Base-by-base conservation (phyloP, 345 rosid species). In the Sonneratia alba region DNA sequence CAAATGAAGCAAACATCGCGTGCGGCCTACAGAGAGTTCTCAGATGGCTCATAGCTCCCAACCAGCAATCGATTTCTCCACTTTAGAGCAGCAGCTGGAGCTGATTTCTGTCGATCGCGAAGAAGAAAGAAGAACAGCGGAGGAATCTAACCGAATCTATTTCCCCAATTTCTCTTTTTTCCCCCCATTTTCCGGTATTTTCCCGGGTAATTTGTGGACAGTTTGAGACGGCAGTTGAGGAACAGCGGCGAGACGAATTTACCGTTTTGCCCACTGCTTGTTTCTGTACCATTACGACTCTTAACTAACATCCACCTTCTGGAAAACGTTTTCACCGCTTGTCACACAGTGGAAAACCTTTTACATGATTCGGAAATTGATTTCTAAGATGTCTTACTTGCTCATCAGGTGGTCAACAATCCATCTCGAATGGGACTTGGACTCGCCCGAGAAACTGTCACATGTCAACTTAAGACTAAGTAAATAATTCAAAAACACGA, bases 1-100 rank as follows among this genome's bases (percentile, higher is more conserved):
- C 73, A 68, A 82, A 82, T 32, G 98, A 86, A 24, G 93, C 63
- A 45, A 90, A 77, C 32, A 88, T 81, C 37, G 82, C 59, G 69
- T 88, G 87, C 53, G 93, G 93, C 79, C 87, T 80, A 72, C 86
- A 90, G 5, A 90, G 75, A 16, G 91, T 85, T 77, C 93, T 76
- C 69, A 88, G 73, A 79, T 79, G 87, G 83, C 91, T 85, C 91
- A 81, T 88, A 42, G 38, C 69, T 43, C 55, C 70, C 55, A 18
- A 68, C 14, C 16, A 13, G 16, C 5, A 36, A 62, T 51, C 48
- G 38, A 69, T 34, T 36, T 12, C 36, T 18, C 43, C 63, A 13
- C 63, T 6, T 36, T 36, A 40, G 47, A 43, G 65, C 57, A 22
- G 19, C 11, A 3, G 37, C n/a, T 13, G 27, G 21, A 36, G 48